Evolutionary conservation across 129 eudicot genomes (phyloP), one percentile per base, ranked within the genome.

Genomic region (Artemisia tridentata): DNA sequence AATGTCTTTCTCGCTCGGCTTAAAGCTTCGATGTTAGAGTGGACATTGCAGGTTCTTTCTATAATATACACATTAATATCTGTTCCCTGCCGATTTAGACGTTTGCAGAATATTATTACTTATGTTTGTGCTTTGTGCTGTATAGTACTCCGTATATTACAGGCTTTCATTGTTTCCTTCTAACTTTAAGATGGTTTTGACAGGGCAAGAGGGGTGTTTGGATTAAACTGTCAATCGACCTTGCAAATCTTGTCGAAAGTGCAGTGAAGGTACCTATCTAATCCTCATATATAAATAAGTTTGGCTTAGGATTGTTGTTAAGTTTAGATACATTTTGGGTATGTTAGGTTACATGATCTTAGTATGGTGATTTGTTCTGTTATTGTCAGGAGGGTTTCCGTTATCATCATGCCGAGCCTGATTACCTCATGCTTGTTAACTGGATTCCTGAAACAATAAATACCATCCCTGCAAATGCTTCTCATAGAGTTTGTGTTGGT

Each of bases 131-230:
- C 25, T 1, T 23, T 23, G 25, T 23, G 25, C 3, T 27, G 31
- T 34, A 34, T 34, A 15, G 21, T 61, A 53, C 41, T 34, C 1
- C 11, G n/a, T 68, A 46, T 21, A 41, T 25, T 71, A 45, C 29
- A 16, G 59, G 48, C 55, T 65, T 80, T 43, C 27, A 8, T 23
- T 76, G 19, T 16, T 43, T 1, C 17, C 46, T 61, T 11, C 53
- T 75, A 73, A 64, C 41, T 69, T 12, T 64, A 31, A 34, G 68
- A 58, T 5, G 66, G 67, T 77, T 72, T 54, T 75, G 46, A 78
- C 83, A 88, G 96, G 88, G 92, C 5, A 91, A 91, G 88, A 91
- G 75, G 81, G 97, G 97, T 38, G 82, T 88, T 29, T 88, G 97
- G 97, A 80, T 91, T 52, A 88, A 91, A 78, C 34, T 91, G 47